Base-by-base conservation (phyloP, 2,329 filamentous ascomycete genomes). In the Fusarium decemcellulare region DNA sequence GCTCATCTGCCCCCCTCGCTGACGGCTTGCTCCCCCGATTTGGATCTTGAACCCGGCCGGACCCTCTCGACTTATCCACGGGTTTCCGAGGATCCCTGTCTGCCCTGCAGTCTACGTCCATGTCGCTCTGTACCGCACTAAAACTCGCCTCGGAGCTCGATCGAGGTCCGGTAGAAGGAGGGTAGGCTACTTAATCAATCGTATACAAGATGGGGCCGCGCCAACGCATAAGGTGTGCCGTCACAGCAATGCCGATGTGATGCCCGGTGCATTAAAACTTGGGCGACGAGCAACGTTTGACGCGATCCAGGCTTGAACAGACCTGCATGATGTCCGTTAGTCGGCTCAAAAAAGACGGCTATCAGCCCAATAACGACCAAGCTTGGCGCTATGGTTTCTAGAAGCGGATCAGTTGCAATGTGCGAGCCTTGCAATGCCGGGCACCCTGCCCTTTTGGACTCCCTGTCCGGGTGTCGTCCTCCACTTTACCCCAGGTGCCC, bases 401-500 rank as follows among this genome's bases (percentile, higher is more conserved):
- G 70, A 72, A 74, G 62, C 58, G 61, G 70, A 66, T 63, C 61
- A 61, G 50, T 59, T 53, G 27, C 50, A 40, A 23, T 55, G 27
- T 55, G 32, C 39, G 51, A 65, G 63, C 59, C 62, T 56, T 70
- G 52, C 57, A 70, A 66, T 72, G 56, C 72, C 62, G 63, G 65
- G 32, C 52, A 61, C 59, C 57, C 57, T 73, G 48, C 60, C 65
- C 46, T 57, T 72, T 63, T 59, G 39, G 54, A 55, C 58, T 72
- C 52, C 61, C 53, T 50, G 34, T 46, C 36, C 61, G 57, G 44
- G 50, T 65, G 59, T 42, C 51, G 55, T 56, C 66, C 60, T 72
- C 68, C 68, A 68, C 71, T 73, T 72, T 75, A 75, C 70, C 72
- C 73, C 70, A 74, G 73, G 67, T 65, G 61, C 51, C 50, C 57